Base-by-base conservation (phyloP, 768 basidiomycete genomes). In the Trametes elegans region DNA sequence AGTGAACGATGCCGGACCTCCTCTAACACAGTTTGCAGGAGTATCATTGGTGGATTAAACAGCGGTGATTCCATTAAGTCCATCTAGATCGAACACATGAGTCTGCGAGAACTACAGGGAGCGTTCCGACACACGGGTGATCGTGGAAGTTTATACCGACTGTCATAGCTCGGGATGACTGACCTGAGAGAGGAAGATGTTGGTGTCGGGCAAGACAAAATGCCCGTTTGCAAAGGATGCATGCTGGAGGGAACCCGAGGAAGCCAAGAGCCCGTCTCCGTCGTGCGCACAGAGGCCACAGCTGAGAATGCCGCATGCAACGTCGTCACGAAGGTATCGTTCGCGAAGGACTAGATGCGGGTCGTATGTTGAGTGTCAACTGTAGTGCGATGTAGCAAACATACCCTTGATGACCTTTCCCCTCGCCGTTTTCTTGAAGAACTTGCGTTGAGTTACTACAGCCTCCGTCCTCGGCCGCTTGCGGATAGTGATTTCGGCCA, bases 1-100 rank as follows among this genome's bases (percentile, higher is more conserved):
- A 98, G 73, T 1, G 90, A 93, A 18, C 97, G 81, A 68, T 98
- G 97, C 54, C 96, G 81, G 55, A 98, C 93, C 82, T 99, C 97
- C 61, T 97, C 91, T 48, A 98, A 76, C 2, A 98, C 95, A 0
- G 96, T 99, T 71, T 98, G 96, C 2, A 97, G 81, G 21, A 99
- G 75, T 51, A 99, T 86, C 49, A 98, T 84, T 0, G 95, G 93
- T 0, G 87, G 76, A 0, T 73, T 79, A 63, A 95, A 90, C 1
- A 84, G 73, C 1, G 79, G 73, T 0, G 89, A 90, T 68, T 93
- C 90, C 34, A 98, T 76, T 48, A 98, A 77, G 71, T 99, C 97
- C 90, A 98, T 98, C 91, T 97, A 62, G 13, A 52, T 19, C 32
- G 14, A 52, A 53, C 28, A 56, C 28, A 56, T 62, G 45, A 55